Evolutionary conservation across 2,329 filamentous ascomycete species (phyloP), one percentile per base, ranked within the genome.

Genomic region (Cytospora leucostoma): DNA sequence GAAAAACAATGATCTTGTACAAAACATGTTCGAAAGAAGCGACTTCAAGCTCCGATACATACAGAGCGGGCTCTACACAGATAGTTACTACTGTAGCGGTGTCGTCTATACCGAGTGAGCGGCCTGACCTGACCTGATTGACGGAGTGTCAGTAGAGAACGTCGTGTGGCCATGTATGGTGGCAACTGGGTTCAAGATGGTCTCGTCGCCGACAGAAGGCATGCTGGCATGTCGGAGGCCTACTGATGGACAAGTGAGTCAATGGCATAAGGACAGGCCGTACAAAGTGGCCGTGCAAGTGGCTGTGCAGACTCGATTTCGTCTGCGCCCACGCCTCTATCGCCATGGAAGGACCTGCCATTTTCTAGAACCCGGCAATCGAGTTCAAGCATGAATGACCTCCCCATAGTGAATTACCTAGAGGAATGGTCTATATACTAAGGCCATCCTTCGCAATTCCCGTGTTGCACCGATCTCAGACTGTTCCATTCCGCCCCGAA

Each of bases 291-390:
- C 49, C 33, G 58, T n/a, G 4, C 15, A 50, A 44, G 53, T 13
- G 59, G 59, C 59, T 61, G 59, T 56, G 59, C 59, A 56, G n/a
- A 35, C 40, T 56, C 38, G 32, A 50, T 40, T 47, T 49, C 59
- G 52, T 52, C 50, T 55, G 27, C 27, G 27, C 27, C 27, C 27
- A 27, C 33, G 59, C 40, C 47, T 60, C 56, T 38, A 59, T 53
- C 57, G 40, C 52, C 40, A 35, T 27, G 56, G n/a, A 35, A 37
- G 56, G n/a, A 17, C 37, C 56, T 27, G 34, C 10, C 13, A 52
- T 34, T 59, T 60, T 61, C 59, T 56, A 56, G 59, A 56, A 61
- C 33, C 52, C 4, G n/a, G 21, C 44, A 56, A 44, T 40, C 59
- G 40, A n/a, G 6, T 12, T 13, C 40, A 15, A 33, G 15, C 51